Conservation (phyloP, 495 filamentous ascomycete genomes). For the Geoglossum glabrum region DNA sequence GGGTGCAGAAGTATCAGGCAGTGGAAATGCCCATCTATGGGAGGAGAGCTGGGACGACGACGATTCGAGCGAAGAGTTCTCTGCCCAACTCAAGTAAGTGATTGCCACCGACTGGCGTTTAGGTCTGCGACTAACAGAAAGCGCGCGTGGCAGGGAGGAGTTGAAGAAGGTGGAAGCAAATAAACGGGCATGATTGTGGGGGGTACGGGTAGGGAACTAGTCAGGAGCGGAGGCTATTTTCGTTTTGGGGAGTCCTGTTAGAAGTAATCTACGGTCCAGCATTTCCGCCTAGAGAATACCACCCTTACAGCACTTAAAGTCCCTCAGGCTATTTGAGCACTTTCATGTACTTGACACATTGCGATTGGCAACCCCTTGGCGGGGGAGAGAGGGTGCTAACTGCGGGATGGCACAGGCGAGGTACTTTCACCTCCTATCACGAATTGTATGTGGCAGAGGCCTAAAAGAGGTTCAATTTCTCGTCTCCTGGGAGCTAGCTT, state of each 20-base stretch:
- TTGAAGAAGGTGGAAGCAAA: constrained; percentile 76
- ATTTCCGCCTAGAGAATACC: background rate
- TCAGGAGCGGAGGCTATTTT: background rate
- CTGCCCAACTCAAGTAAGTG: constrained; percentile 77
- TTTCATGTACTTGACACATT: background rate
- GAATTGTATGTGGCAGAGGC: background rate
- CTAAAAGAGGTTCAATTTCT: background rate
- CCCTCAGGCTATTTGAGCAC: background rate
- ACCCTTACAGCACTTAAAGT: background rate
- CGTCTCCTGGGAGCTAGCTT: too few species aligned
- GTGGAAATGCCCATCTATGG: constrained; percentile 67
- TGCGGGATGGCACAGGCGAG: background rate
- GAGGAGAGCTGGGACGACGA: constrained; percentile 99
- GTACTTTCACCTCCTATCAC: background rate
- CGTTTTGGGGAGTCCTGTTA: background rate
- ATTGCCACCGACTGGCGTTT: background rate
- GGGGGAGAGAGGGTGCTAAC: background rate
- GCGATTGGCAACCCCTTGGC: background rate
- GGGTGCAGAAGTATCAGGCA: constrained; percentile 55
- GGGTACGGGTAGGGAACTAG: background rate
- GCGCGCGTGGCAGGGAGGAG: constrained; percentile 52
- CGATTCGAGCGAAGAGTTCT: constrained; percentile 91
- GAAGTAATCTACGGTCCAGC: background rate
- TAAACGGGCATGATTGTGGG: constrained; percentile 26
- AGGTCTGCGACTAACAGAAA: background rate